A percentile compares a stretch with the other conserved stretches of the same genome.
Conservation (phyloP, 2,329 filamentous ascomycete genomes). For the Ploettnerulaceae sp. region DNA sequence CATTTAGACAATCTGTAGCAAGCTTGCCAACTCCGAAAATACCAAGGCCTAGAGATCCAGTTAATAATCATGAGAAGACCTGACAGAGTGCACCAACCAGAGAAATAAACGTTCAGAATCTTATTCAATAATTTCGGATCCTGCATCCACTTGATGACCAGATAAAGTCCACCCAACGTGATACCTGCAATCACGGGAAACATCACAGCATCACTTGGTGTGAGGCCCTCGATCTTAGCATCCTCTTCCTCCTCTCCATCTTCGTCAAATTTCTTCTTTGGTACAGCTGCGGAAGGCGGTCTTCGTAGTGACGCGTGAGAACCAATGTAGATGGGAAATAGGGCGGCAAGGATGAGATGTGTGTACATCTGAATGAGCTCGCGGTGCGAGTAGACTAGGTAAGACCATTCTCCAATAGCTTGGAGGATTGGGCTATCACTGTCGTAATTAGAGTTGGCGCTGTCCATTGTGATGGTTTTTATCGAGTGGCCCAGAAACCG, state of each 20-base stretch:
- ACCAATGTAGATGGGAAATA: slow-evolving; percentile 80
- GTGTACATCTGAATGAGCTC: slow-evolving; percentile 28
- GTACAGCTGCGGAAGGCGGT: slow-evolving; percentile 67
- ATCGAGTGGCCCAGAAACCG: too few species aligned
- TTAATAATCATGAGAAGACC: background rate
- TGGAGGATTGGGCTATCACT: slow-evolving; percentile 26
- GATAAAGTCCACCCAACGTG: slow-evolving; percentile 73
- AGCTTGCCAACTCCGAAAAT: slow-evolving; percentile 72
- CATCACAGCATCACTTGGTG: slow-evolving; percentile 74
- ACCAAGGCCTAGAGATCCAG: slow-evolving; percentile 49
- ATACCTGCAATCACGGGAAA: slow-evolving; percentile 74
- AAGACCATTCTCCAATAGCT: slow-evolving; percentile 24
- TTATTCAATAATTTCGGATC: slow-evolving; percentile 78
- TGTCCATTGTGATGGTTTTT: slow-evolving; percentile 15
- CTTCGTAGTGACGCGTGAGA: slow-evolving; percentile 80
- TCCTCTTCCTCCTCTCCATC: slow-evolving; percentile 50
- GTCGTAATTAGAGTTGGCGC: slow-evolving; percentile 16
- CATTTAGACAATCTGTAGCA: slow-evolving; percentile 64
- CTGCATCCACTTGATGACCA: slow-evolving; percentile 82
- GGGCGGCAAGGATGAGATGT: slow-evolving; percentile 62
- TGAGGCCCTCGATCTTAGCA: slow-evolving; percentile 62
- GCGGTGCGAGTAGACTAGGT: slow-evolving; percentile 22
- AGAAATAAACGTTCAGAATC: slow-evolving; percentile 79
- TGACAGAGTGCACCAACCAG: slow-evolving; percentile 31
- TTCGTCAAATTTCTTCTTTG: slow-evolving; percentile 45